Percentiles rank a stretch among this genome's conserved stretches.
Evolutionary conservation across 1,139 yeast species (phyloP).

Genomic region (Hansenula sp.): DNA sequence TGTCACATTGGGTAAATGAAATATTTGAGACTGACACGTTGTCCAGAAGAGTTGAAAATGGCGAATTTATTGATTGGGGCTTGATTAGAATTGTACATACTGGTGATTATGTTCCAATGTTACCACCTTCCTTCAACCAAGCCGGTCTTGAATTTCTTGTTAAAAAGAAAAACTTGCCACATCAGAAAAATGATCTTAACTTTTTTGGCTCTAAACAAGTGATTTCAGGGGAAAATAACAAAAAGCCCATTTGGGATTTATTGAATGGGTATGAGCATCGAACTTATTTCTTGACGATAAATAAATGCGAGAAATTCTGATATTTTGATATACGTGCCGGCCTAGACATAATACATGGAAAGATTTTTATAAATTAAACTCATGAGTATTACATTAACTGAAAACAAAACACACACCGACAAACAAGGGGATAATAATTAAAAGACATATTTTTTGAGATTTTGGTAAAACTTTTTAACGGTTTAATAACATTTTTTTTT

Average conservation of each 20-base stretch:
- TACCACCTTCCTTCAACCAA: slow-evolving; percentile 51
- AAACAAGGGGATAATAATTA: too few species aligned
- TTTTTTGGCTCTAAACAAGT: slow-evolving; percentile 22
- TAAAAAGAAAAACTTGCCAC: slow-evolving; percentile 43
- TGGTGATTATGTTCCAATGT: slow-evolving; percentile 52
- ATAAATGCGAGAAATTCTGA: slow-evolving; percentile 16
- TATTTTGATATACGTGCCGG: slow-evolving; percentile 1
- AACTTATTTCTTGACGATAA: slow-evolving; percentile 20
- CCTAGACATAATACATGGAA: too few species aligned
- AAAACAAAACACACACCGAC: neutral
- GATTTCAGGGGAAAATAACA: neutral
- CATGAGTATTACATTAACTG: neutral
- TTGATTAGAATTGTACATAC: slow-evolving; percentile 51
- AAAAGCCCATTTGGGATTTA: slow-evolving; percentile 7
- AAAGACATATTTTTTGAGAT: neutral
- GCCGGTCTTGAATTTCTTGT: slow-evolving; percentile 53
- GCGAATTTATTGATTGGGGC: slow-evolving; percentile 28
- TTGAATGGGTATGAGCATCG: slow-evolving; percentile 22
- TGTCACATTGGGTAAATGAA: slow-evolving; percentile 49
- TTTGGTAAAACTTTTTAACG: too few species aligned
- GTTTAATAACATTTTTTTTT: too few species aligned
- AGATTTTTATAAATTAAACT: neutral
- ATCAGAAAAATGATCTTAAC: slow-evolving; percentile 33
- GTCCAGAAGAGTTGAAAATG: slow-evolving; percentile 2
- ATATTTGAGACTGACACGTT: slow-evolving; percentile 37